Conservation (phyloP, 257 asterid genomes). For the Fraxinus quadrangulata region DNA sequence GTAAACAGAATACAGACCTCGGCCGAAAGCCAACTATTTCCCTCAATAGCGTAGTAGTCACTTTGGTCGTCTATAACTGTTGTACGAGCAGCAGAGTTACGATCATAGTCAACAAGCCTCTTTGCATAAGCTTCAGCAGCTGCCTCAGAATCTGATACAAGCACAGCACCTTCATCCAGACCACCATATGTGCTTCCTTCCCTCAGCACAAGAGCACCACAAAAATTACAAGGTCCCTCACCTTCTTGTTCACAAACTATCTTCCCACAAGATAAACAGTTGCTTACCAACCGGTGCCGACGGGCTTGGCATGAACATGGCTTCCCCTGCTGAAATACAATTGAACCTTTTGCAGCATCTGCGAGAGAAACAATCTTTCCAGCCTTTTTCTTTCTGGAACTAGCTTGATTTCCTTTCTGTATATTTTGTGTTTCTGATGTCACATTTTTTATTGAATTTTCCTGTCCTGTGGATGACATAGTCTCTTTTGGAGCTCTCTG, state of each 20-base stretch:
- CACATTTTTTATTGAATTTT: slow-evolving; percentile 37
- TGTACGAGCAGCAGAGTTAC: slow-evolving; percentile 97
- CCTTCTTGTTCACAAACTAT: slow-evolving; percentile 98
- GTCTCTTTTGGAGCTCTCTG: slow-evolving; percentile 60
- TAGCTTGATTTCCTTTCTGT: slow-evolving; percentile 38
- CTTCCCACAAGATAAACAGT: slow-evolving; percentile 93
- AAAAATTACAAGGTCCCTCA: slow-evolving; percentile 90
- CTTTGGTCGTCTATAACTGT: slow-evolving; percentile 96
- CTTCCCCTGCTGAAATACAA: slow-evolving; percentile 86
- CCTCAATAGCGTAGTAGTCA: slow-evolving; percentile 90
- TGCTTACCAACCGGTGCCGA: slow-evolving; percentile 75
- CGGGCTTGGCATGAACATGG: slow-evolving; percentile 98
- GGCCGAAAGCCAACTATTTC: slow-evolving; percentile 76
- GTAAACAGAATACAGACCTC: slow-evolving; percentile 50
- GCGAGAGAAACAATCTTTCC: slow-evolving; percentile 87
- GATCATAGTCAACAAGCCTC: slow-evolving; percentile 95
- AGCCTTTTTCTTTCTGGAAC: slow-evolving; percentile 74
- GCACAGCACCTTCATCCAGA: slow-evolving; percentile 53
- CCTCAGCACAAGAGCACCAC: slow-evolving; percentile 86
- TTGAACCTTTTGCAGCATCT: slow-evolving; percentile 92
- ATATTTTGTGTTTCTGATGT: slow-evolving; percentile 40
- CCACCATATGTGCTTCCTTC: slow-evolving; percentile 95
- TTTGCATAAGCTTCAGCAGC: slow-evolving; percentile 90
- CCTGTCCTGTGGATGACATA: slow-evolving; percentile 41
- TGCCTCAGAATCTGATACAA: slow-evolving; percentile 67